These are phyloP conservation scores for Aureobasidium vineae DNA, from an alignment of 2,329 filamentous ascomycete genomes.

Conservation along the genomic window DNA sequence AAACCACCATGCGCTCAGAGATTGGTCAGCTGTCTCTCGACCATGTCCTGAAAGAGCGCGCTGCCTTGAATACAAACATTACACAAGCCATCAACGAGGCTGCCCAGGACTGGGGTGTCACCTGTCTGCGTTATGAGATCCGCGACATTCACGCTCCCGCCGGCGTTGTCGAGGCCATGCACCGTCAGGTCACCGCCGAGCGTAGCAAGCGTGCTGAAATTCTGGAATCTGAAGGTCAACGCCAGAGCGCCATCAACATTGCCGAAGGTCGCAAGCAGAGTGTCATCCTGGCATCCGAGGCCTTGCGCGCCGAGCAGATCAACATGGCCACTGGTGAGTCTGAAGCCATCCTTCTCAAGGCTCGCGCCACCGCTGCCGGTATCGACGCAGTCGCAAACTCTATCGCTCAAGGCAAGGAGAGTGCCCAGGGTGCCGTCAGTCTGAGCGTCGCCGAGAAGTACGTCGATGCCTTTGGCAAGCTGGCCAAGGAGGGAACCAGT, in stretches of 20 bases:
- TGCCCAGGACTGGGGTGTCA: conserved; percentile 93
- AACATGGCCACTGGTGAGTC: conserved; percentile 91
- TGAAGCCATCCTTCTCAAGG: conserved; percentile 85
- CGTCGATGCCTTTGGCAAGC: conserved; percentile 86
- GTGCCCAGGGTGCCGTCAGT: conserved; percentile 80
- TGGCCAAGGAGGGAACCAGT: conserved; percentile 93
- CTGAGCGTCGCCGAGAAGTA: conserved; percentile 95
- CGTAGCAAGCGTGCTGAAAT: conserved; percentile 97
- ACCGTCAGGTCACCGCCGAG: conserved; percentile 95
- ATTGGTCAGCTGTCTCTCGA: conserved; percentile 96
- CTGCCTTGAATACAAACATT: conserved; percentile 95
- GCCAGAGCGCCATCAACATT: conserved; percentile 98
- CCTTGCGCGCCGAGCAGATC: conserved; percentile 83
- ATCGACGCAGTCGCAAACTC: conserved; percentile 77
- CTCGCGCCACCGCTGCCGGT: conserved; percentile 78
- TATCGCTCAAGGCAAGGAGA: conserved; percentile 69
- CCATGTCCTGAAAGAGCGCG: conserved; percentile 95
- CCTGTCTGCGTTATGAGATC: conserved; percentile 96
- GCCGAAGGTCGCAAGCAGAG: conserved; percentile 97
- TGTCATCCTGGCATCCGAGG: conserved; percentile 94
- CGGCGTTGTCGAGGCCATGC: conserved; percentile 95
- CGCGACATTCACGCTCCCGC: conserved; percentile 95
- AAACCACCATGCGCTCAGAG: conserved; percentile 98
- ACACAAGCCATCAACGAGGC: conserved; percentile 99
- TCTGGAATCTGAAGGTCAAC: conserved; percentile 92